These are phyloP conservation scores for Cercospora sesami DNA, from an alignment of 2,329 filamentous ascomycete species.

Conservation along the genomic window DNA sequence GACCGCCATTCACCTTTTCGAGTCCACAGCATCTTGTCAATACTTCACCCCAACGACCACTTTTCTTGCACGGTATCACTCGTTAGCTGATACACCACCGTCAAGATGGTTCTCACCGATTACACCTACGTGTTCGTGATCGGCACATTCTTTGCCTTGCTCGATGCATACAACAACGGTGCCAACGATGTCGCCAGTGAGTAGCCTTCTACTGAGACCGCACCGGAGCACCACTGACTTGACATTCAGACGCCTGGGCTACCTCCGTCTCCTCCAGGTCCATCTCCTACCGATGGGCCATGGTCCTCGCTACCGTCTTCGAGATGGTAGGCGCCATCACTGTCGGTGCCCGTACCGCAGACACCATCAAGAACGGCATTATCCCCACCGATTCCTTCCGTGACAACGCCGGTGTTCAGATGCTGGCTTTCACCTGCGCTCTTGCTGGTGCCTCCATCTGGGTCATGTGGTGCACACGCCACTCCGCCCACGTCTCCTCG, in stretches of 20 bases:
- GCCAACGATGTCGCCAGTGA: constrained; percentile 60
- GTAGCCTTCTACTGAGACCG: not conserved
- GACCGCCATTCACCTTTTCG: not conserved
- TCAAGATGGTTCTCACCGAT: constrained; percentile 49
- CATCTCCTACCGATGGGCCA: constrained; percentile 54
- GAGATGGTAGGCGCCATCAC: constrained; percentile 57
- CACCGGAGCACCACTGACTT: not conserved
- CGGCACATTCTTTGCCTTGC: constrained; percentile 64
- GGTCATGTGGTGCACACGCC: constrained; percentile 57
- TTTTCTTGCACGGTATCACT: constrained; percentile 3
- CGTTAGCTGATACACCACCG: not conserved
- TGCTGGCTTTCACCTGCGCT: constrained; percentile 50
- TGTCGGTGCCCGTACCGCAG: constrained; percentile 56
- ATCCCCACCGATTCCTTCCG: constrained; percentile 53
- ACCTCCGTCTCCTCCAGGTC: constrained; percentile 54
- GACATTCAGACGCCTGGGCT: constrained; percentile 48
- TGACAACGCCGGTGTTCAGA: constrained; percentile 47
- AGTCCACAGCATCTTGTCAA: not conserved
- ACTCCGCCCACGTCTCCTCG: constrained; percentile 61
- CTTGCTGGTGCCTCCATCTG: constrained; percentile 53
- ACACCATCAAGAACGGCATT: constrained; percentile 63
- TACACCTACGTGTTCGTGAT: constrained; percentile 66
- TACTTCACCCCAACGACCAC: not conserved
- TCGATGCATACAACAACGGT: constrained; percentile 68
- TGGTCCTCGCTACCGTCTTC: constrained; percentile 52